Evolutionary conservation across 2,329 filamentous ascomycete genomes (phyloP), one percentile per base, ranked within the genome.

Genomic region (Ceratocystis smalleyi): DNA sequence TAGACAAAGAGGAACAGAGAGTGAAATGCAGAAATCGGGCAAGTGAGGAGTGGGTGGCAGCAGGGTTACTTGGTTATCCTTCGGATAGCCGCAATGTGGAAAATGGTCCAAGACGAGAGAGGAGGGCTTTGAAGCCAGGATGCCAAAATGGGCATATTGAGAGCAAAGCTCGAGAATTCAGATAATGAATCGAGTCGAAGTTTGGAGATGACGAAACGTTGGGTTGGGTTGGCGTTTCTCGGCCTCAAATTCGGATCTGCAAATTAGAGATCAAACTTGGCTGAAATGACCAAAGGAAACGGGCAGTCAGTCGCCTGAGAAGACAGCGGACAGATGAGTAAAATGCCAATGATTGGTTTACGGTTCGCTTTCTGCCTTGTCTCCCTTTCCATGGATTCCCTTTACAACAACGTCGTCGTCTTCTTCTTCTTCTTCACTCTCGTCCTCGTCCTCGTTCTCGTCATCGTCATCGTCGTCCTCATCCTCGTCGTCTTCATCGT

Each of bases 391-490:
- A 17, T 35, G 54, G 10, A 40, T 45, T 24, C 30, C 47, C 1
- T 64, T 27, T n/a, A 62, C 51, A 40, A 43, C 43, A 30, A 47
- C 51, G 12, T 61, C 30, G 10, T 55, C 67, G 7, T 66, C 59
- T 7, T 67, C 60, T 6, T 63, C 55, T 17, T 67, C 49, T 1
- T 62, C 57, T 4, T 65, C 64, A 5, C 63, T 64, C 32, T 67
- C 64, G 5, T 63, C 65, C 12, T 57, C 64, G 7, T 49, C 47
- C 8, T 67, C 66, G 2, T 67, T 62, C 3, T 67, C 63, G 2
- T 68, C 59, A 8, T 64, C 54, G 24, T 65, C 35, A 3, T 61
- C 57, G 22, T 47, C 30, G 35, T 67, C 65, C 3, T 65, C 64
- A 1, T 68, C 60, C 8, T 65, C 55, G 35, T 65, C 40, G 3